phyloP scores from a whole-genome alignment of 1,139 yeast species.

The Pichia norvegensis region DNA sequence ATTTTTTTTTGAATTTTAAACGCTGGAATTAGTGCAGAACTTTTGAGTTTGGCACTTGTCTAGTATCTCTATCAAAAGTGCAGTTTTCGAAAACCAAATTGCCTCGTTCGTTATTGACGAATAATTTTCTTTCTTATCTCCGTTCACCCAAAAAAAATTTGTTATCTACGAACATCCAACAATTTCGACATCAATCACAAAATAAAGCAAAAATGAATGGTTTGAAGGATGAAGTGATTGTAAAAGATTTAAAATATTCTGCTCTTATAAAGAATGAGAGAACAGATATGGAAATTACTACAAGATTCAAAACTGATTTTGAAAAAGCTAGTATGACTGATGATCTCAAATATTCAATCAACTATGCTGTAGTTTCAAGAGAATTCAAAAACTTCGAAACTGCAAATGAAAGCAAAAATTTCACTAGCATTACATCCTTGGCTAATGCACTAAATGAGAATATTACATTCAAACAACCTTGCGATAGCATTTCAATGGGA shows the following conservation, averaged over 20 bases:
- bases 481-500: slow-evolving; percentile 14
- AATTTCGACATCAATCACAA: background rate
- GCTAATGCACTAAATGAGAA: slow-evolving; percentile 47
- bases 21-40: background rate
- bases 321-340: slow-evolving; percentile 65
- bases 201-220: background rate
- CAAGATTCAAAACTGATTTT: slow-evolving; percentile 61
- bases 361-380: slow-evolving; percentile 77
- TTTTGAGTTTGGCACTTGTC: background rate
- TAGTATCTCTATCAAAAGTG: slow-evolving; percentile 1
- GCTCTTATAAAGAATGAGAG: slow-evolving; percentile 12
- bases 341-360: slow-evolving; percentile 71
- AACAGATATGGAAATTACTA: slow-evolving; percentile 14
- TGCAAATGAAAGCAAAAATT: slow-evolving; percentile 38
- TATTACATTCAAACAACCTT: slow-evolving; percentile 20
- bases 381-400: slow-evolving; percentile 49
- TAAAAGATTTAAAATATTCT: slow-evolving; percentile 16
- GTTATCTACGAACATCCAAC: too few species aligned
- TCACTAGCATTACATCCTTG: slow-evolving; percentile 46
- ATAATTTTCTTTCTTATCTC: background rate
- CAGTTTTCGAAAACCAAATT: background rate
- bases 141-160: background rate
- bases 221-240: slow-evolving; percentile 19
- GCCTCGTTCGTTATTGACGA: background rate
- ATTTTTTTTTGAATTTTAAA: too few species aligned